These are phyloP conservation scores for Colletotrichum paranaense DNA, from an alignment of 2,329 filamentous ascomycete genomes.

Conservation along the genomic window DNA sequence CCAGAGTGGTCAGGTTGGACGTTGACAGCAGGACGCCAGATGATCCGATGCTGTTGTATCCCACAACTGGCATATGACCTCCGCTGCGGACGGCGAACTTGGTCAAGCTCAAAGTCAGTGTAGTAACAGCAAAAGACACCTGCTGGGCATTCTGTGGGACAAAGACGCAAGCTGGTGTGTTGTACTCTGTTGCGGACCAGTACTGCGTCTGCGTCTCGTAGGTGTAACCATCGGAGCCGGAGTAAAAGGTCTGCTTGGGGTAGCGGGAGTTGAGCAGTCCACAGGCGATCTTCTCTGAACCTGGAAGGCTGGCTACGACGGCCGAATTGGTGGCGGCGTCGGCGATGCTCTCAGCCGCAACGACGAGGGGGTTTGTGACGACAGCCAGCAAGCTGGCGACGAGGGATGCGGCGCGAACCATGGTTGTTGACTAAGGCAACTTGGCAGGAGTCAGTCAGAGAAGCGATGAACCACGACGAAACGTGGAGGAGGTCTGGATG, in stretches of 20 bases:
- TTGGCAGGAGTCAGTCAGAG: not conserved
- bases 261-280: slow-evolving; percentile 1
- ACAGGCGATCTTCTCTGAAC: slow-evolving; percentile 11
- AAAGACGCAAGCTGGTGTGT: slow-evolving; percentile 41
- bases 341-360: not conserved
- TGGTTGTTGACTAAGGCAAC: not conserved
- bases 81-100: slow-evolving; percentile 43
- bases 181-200: slow-evolving; percentile 20
- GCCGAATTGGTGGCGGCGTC: not conserved
- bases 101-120: slow-evolving; percentile 36
- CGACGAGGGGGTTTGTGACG: not conserved
- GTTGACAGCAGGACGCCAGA: slow-evolving; percentile 50
- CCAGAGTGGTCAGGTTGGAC: slow-evolving; percentile 44
- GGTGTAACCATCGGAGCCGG: slow-evolving; percentile 10
- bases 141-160: slow-evolving; percentile 39
- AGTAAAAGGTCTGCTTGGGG: slow-evolving; percentile 8
- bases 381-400: slow-evolving; percentile 3
- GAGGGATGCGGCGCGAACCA: slow-evolving; percentile 1
- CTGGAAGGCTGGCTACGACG: not conserved
- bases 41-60: slow-evolving; percentile 42
- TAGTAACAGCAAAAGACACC: slow-evolving; percentile 39
- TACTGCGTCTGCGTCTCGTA: slow-evolving; percentile 26
- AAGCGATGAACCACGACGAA: not conserved
- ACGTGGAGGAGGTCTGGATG: not conserved
- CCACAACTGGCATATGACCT: slow-evolving; percentile 43